Percentiles rank a stretch among this genome's conserved stretches.
phyloP scores from a whole-genome alignment of 352 stramenopile species.

The Phytophthora quininea region DNA sequence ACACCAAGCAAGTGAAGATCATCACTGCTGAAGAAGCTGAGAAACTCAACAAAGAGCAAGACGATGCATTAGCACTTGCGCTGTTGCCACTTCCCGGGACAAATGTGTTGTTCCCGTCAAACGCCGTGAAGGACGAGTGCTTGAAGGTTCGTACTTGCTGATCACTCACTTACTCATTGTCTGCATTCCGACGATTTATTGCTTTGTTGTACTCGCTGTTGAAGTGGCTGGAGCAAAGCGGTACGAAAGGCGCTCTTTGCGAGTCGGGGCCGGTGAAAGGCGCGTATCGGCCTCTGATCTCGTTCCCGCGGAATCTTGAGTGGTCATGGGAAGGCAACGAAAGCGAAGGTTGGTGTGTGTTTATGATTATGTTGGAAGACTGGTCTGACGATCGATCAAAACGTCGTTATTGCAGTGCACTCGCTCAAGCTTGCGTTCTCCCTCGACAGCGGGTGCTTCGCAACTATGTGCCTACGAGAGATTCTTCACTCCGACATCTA shows the following conservation, averaged over 20 bases:
- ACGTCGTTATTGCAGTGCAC: slow-evolving; percentile 9
- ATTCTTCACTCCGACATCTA: slow-evolving; percentile 64
- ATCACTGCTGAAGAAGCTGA: slow-evolving; percentile 43
- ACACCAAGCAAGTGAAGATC: slow-evolving; percentile 28
- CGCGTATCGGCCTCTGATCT: slow-evolving; percentile 60
- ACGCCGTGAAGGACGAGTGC: slow-evolving; percentile 50
- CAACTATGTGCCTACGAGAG: slow-evolving; percentile 82
- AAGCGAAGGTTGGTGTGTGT: slow-evolving; percentile 17
- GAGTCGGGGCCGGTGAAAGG: slow-evolving; percentile 59
- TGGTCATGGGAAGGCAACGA: slow-evolving; percentile 45
- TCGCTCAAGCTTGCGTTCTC: slow-evolving; percentile 55
- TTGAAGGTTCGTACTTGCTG: slow-evolving; percentile 39
- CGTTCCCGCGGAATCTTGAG: slow-evolving; percentile 46
- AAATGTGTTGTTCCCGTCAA: slow-evolving; percentile 51
- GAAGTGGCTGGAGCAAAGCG: slow-evolving; percentile 57
- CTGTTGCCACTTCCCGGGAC: slow-evolving; percentile 66
- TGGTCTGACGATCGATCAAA: neutral
- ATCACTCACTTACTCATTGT: neutral
- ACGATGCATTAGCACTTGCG: slow-evolving; percentile 43
- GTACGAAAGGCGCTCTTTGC: slow-evolving; percentile 44
- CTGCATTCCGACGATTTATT: neutral
- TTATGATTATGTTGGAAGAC: neutral
- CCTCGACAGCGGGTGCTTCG: slow-evolving; percentile 70
- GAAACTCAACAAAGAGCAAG: slow-evolving; percentile 39
- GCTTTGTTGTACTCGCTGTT: slow-evolving; percentile 8